phyloP scores from a whole-genome alignment of 306 rosid genomes.

The Dryas drummondii region DNA sequence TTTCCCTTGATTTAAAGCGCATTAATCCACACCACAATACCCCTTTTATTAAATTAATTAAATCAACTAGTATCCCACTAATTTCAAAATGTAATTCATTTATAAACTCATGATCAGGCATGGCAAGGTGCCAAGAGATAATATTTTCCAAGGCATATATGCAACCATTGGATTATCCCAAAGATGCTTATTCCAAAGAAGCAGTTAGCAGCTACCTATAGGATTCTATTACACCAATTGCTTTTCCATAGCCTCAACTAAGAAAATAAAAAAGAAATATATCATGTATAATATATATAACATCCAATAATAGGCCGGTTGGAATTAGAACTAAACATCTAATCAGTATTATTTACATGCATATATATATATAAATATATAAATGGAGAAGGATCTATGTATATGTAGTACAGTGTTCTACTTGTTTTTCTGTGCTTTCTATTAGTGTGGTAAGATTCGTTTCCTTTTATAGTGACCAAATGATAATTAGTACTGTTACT shows the following conservation, averaged over 20 bases:
- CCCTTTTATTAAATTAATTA: conserved; percentile 11
- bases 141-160: conserved; percentile 21
- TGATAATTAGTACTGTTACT: too few species aligned
- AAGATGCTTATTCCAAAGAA: conserved; percentile 8
- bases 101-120: neutral
- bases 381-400: neutral
- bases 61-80: conserved; percentile 18
- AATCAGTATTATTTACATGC: conserved; percentile 1
- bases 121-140: conserved; percentile 21
- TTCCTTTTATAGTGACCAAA: conserved; percentile 6
- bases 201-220: neutral
- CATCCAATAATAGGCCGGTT: conserved; percentile 7
- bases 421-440: neutral
- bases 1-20: conserved; percentile 47
- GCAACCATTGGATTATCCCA: conserved; percentile 13
- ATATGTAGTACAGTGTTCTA: neutral
- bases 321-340: conserved; percentile 21
- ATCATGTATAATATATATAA: neutral
- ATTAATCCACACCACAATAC: conserved; percentile 27
- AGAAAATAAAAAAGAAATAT: too few species aligned
- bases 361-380: neutral
- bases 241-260: conserved; percentile 19
- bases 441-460: neutral
- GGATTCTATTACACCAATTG: conserved; percentile 17
- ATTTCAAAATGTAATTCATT: conserved; percentile 4